A percentile compares a stretch with the other conserved stretches of the same genome.
These are phyloP conservation scores for Lepiota venenata DNA, from an alignment of 768 basidiomycete species.

Conservation along the genomic window DNA sequence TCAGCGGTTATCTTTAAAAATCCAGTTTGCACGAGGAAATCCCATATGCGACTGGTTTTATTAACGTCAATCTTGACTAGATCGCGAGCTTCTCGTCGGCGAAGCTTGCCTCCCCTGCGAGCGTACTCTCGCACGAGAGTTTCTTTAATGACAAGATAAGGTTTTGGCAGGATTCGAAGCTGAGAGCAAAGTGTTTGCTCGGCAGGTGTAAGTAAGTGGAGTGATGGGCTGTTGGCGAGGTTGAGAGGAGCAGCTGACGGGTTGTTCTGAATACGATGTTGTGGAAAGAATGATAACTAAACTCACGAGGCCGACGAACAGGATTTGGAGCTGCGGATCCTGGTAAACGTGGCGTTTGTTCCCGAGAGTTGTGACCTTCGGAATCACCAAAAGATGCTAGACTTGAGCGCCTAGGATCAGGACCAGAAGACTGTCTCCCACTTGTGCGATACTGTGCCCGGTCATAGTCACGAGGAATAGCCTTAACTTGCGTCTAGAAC, in stretches of 20 bases:
- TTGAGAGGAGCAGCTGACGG: constrained; percentile 65
- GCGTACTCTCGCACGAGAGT: constrained; percentile 93
- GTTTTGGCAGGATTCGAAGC: constrained; percentile 89
- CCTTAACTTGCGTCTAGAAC: constrained; percentile 58
- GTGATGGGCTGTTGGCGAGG: constrained; percentile 83
- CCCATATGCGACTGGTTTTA: constrained; percentile 91
- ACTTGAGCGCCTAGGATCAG: constrained; percentile 49
- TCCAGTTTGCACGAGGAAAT: constrained; percentile 85
- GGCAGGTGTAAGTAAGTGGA: constrained; percentile 84
- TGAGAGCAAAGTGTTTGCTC: constrained; percentile 89
- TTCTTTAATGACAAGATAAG: constrained; percentile 95
- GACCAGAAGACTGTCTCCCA: constrained; percentile 50
- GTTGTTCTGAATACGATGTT: constrained; percentile 3
- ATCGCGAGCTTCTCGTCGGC: constrained; percentile 84
- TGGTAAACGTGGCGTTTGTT: constrained; percentile 53
- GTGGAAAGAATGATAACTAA: background rate
- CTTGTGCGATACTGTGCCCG: constrained; percentile 47
- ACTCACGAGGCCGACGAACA: constrained; percentile 44
- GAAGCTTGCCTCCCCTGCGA: constrained; percentile 82
- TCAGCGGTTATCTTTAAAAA: constrained; percentile 71
- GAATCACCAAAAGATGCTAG: constrained; percentile 39
- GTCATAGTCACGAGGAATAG: constrained; percentile 52
- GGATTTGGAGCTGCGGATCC: constrained; percentile 31
- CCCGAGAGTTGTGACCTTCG: constrained; percentile 55
- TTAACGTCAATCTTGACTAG: constrained; percentile 92